A percentile compares a stretch with the other conserved stretches of the same genome.
phyloP scores from a whole-genome alignment of 2,329 filamentous ascomycete genomes.

The Botrytis fragariae region DNA sequence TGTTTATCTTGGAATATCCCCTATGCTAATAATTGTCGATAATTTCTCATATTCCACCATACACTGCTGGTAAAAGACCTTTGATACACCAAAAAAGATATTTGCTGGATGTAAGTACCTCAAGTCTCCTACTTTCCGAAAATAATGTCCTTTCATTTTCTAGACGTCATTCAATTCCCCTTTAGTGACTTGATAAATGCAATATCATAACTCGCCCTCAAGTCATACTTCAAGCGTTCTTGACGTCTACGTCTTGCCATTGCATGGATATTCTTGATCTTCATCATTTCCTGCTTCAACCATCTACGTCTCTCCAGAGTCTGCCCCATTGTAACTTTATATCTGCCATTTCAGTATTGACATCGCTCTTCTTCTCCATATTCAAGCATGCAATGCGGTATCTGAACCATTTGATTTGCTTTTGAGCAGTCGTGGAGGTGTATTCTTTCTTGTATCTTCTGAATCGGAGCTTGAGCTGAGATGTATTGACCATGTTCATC shows the following conservation, averaged over 20 bases:
- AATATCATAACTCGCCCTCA: slow-evolving; percentile 11
- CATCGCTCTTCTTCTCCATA: neutral
- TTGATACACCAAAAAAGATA: slow-evolving; percentile 14
- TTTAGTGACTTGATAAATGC: slow-evolving; percentile 1
- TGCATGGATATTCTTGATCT: neutral
- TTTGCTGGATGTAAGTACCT: neutral
- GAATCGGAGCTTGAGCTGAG: neutral
- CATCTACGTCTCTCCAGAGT: slow-evolving; percentile 10
- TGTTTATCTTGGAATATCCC: neutral
- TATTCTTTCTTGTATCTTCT: slow-evolving; percentile 8
- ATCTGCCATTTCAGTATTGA: neutral
- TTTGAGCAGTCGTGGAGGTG: neutral
- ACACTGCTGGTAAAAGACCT: neutral
- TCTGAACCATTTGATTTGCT: neutral
- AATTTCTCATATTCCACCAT: neutral
- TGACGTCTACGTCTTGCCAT: neutral
- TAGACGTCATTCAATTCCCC: neutral
- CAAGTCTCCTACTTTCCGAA: neutral
- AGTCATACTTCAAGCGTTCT: neutral
- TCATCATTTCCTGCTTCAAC: slow-evolving; percentile 10
- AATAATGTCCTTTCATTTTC: neutral
- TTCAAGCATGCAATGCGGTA: neutral
- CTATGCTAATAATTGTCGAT: neutral
- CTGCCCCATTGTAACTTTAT: neutral
- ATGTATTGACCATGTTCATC: neutral